Base-by-base conservation (phyloP, 2,329 filamentous ascomycete genomes). In the Talaromyces albobiverticillius region DNA sequence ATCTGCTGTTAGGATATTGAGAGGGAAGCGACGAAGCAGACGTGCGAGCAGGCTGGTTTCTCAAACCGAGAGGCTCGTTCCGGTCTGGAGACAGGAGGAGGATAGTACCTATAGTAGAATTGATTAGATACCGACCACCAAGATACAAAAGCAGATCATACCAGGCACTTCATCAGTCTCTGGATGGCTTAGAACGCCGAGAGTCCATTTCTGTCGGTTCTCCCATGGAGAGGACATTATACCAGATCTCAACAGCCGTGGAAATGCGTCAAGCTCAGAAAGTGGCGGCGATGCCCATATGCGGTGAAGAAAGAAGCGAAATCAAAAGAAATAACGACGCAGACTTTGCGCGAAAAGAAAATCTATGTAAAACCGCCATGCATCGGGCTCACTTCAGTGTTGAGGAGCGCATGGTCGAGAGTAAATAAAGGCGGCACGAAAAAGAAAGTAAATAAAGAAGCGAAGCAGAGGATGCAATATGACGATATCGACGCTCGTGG, bases 131-230 rank as follows among this genome's bases (percentile, higher is more conserved):
- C 13, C 22, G 22, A 16, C 23, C 26, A 23, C 6, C 7, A 10
- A 25, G 26, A 11, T 20, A 31, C 4, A 22, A 25, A 8, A 7
- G 14, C 9, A 23, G 20, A 10, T 59, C 81, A 59, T 75, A 91
- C 89, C 90, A 61, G 92, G 92, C 11, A 96, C 91, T 72, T 95
- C 89, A 59, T 94, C 88, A 0, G 91, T 96, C 54, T 86, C 71
- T 46, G 76, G 82, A 63, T 94, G 90, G 64, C 90, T 92, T 59
- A 96, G 71, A 23, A 96, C 89, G n/a, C 92, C 91, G 75, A 95
- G 66, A 14, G 76, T 83, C 73, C 81, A 82, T 65, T 73, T 82
- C 25, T 67, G 49, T 29, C 70, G 67, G 57, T 71, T 70, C 20
- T 53, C 61, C 41, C 48, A 51, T 13, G 51, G 53, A 7, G 62